Percentiles rank a stretch among this genome's conserved stretches.
phyloP scores from a whole-genome alignment of 768 basidiomycete genomes.

The Strobilomyces confusus region DNA sequence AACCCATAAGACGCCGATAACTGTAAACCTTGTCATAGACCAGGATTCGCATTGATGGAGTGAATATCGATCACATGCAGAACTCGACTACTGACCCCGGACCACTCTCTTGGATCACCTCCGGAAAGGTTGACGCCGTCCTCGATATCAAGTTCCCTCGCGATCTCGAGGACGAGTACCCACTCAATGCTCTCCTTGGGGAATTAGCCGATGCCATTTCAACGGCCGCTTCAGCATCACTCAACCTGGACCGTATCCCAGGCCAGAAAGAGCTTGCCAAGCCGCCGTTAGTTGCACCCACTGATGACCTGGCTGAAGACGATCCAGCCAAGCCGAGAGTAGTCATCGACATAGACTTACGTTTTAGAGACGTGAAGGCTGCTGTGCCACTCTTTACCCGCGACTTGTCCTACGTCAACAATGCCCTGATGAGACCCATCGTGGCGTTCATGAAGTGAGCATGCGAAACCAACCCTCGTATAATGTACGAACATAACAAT shows the following conservation, averaged over 20 bases:
- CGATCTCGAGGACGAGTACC: constrained; percentile 63
- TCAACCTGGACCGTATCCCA: constrained; percentile 62
- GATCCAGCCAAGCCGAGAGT: constrained; percentile 43
- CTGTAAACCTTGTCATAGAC: constrained; percentile 47
- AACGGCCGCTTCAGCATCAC: constrained; percentile 49
- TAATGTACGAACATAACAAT: constrained; percentile 2
- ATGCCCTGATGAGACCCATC: constrained; percentile 89
- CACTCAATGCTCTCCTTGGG: constrained; percentile 78
- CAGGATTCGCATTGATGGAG: constrained; percentile 93
- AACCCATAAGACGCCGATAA: background rate
- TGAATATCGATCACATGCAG: constrained; percentile 94
- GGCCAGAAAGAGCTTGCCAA: constrained; percentile 85
- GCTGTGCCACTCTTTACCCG: constrained; percentile 88
- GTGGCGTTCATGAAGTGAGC: constrained; percentile 98
- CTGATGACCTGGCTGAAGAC: constrained; percentile 32
- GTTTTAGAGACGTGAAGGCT: constrained; percentile 95
- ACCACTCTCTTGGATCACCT: constrained; percentile 96
- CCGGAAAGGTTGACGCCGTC: constrained; percentile 94
- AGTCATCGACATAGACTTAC: constrained; percentile 86
- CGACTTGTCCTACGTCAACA: constrained; percentile 88
- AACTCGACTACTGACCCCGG: constrained; percentile 69
- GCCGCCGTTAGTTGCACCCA: constrained; percentile 77
- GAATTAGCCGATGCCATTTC: constrained; percentile 88
- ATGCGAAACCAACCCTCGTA: background rate
- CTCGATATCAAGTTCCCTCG: constrained; percentile 97